Percentiles rank a stretch among this genome's conserved stretches.
These are phyloP conservation scores for Phaeoacremonium minimum DNA, from an alignment of 2,329 filamentous ascomycete genomes.

Conservation along the genomic window DNA sequence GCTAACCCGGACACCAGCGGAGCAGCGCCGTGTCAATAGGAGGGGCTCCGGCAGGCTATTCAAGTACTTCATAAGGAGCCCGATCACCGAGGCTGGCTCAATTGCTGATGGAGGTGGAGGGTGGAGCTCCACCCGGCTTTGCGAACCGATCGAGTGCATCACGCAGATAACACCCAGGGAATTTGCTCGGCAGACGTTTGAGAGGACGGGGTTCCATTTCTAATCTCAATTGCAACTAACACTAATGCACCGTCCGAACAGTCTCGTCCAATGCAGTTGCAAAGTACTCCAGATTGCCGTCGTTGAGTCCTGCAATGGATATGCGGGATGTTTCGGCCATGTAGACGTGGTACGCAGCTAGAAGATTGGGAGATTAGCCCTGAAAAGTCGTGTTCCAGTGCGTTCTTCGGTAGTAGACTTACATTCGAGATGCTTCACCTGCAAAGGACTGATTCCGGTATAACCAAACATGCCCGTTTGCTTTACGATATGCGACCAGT, in stretches of 20 bases:
- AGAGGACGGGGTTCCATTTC: too few relatives aligned
- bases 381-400: not conserved
- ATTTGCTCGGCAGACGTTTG: too few relatives aligned
- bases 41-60: too few relatives aligned
- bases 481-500: conserved; percentile 29
- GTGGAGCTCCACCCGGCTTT: too few relatives aligned
- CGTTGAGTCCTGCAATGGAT: conserved; percentile 32
- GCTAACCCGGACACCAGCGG: too few relatives aligned
- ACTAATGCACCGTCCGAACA: conserved; percentile 4
- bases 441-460: conserved; percentile 42
- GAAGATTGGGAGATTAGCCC: not conserved
- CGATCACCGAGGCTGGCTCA: too few relatives aligned
- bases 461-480: conserved; percentile 36
- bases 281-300: conserved; percentile 25
- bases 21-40: too few relatives aligned
- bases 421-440: conserved; percentile 33
- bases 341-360: conserved; percentile 29
- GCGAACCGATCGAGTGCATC: too few relatives aligned
- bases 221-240: too few relatives aligned
- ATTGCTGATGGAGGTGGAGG: too few relatives aligned
- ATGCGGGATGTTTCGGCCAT: conserved; percentile 33
- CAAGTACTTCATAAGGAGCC: too few relatives aligned
- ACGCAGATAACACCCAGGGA: too few relatives aligned
- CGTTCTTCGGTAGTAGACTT: conserved; percentile 7
- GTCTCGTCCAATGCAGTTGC: conserved; percentile 15